A percentile compares a stretch with the other conserved stretches of the same genome.
phyloP scores from a whole-genome alignment of 352 stramenopile species.

The Phytopythium oedochilum region DNA sequence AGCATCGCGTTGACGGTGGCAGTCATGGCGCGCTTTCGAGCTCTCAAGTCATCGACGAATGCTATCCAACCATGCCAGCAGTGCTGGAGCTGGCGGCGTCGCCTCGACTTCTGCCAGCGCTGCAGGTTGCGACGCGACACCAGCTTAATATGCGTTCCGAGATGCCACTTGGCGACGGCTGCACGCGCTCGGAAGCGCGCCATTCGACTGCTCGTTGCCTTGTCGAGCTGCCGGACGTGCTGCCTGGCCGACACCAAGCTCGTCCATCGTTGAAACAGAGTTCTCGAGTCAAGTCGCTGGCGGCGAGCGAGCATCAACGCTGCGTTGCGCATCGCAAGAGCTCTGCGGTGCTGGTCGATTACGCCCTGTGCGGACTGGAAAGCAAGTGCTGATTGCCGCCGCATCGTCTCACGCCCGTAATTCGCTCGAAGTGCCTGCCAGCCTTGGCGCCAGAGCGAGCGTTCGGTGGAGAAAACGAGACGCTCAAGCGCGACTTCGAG shows the following conservation, averaged over 20 bases:
- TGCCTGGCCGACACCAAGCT: neutral
- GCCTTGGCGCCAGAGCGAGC: neutral
- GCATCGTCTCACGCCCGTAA: neutral
- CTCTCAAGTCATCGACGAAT: neutral
- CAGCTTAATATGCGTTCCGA: neutral
- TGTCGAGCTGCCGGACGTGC: neutral
- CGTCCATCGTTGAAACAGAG: slow-evolving; percentile 7
- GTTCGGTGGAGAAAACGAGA: neutral
- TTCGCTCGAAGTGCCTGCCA: neutral
- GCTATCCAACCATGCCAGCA: slow-evolving; percentile 1
- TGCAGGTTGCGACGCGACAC: neutral
- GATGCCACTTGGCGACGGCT: neutral
- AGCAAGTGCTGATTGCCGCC: slow-evolving; percentile 1
- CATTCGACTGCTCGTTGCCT: neutral
- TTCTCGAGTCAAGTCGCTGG: neutral
- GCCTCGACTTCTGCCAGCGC: neutral
- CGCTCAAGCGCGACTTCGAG: neutral
- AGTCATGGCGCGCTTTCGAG: slow-evolving; percentile 6
- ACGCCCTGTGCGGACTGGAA: slow-evolving; percentile 4
- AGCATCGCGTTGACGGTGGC: slow-evolving; percentile 2
- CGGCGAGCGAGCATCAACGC: slow-evolving; percentile 3
- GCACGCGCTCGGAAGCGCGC: neutral
- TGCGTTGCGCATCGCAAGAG: slow-evolving; percentile 3
- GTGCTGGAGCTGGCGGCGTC: neutral
- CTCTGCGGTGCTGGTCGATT: neutral